These are phyloP conservation scores for Naumovozyma baii DNA, from an alignment of 805 yeast species.

Conservation along the genomic window DNA sequence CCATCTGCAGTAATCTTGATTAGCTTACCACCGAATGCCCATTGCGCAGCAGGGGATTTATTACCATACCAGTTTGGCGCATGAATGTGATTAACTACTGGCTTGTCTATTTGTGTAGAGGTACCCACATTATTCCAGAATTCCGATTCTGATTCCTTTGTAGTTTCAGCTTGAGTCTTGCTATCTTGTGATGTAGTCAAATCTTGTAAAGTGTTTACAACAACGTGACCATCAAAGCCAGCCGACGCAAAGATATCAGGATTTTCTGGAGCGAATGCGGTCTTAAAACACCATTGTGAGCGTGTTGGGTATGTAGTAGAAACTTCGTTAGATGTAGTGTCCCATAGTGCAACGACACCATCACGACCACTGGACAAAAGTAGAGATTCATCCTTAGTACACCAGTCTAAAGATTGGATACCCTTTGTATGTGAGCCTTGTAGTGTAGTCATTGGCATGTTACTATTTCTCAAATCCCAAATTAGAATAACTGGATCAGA, in stretches of 20 bases:
- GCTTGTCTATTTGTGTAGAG: conserved; percentile 62
- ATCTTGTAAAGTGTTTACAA: conserved; percentile 81
- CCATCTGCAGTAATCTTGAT: conserved; percentile 43
- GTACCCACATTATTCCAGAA: conserved; percentile 65
- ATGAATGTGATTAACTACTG: conserved; percentile 51
- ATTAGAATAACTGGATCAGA: conserved; percentile 67
- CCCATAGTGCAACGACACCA: conserved; percentile 82
- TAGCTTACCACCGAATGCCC: conserved; percentile 92
- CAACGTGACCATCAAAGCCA: conserved; percentile 75
- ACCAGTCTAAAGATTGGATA: conserved; percentile 88
- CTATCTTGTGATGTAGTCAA: conserved; percentile 21
- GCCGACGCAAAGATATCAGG: conserved; percentile 89
- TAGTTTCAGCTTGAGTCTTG: conserved; percentile 23
- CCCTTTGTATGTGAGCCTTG: conserved; percentile 74
- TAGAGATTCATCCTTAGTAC: conserved; percentile 66
- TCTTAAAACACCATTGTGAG: conserved; percentile 87
- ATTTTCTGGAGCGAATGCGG: conserved; percentile 74
- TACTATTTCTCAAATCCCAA: conserved; percentile 92
- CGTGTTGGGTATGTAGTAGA: conserved; percentile 85
- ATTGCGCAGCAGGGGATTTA: conserved; percentile 56
- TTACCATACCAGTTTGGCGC: conserved; percentile 85
- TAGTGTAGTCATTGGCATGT: conserved; percentile 72
- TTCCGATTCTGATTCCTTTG: conserved; percentile 48
- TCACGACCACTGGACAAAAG: conserved; percentile 89
- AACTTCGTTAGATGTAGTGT: conserved; percentile 63